Conservation (phyloP, 1,284 basidiomycete species). For the Trichosporon ovoides region DNA sequence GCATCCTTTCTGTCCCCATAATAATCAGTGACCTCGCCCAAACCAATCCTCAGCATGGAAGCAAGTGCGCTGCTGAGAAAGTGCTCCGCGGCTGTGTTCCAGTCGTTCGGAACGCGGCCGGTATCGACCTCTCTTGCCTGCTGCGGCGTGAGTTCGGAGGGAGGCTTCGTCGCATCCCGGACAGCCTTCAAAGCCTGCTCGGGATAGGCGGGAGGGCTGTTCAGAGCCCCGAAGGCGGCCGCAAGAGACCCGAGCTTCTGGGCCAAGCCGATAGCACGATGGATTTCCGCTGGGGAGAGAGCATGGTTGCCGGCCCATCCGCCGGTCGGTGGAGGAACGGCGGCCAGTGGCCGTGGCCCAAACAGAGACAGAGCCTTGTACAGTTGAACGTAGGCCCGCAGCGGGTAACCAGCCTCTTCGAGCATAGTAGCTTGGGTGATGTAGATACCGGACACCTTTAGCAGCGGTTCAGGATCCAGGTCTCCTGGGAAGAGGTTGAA, state of each 20-base stretch:
- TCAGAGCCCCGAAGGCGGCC: slow-evolving; percentile 13
- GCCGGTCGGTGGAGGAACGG: slow-evolving; percentile 1
- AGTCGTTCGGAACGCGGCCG: slow-evolving; percentile 14
- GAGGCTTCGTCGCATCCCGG: neutral
- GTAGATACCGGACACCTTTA: slow-evolving; percentile 47
- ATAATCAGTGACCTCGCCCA: slow-evolving; percentile 6
- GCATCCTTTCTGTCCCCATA: neutral
- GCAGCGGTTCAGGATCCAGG: slow-evolving; percentile 39
- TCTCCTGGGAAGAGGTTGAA: slow-evolving; percentile 24
- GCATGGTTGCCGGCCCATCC: slow-evolving; percentile 15
- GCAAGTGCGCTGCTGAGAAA: slow-evolving; percentile 37
- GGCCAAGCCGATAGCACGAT: slow-evolving; percentile 40
- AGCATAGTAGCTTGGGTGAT: slow-evolving; percentile 39
- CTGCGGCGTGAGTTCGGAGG: neutral
- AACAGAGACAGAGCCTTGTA: slow-evolving; percentile 35
- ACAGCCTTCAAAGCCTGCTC: neutral
- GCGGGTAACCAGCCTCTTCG: slow-evolving; percentile 33
- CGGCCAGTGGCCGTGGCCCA: slow-evolving; percentile 27
- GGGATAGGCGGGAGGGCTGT: slow-evolving; percentile 14
- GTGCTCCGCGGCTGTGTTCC: slow-evolving; percentile 36
- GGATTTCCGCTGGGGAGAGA: slow-evolving; percentile 31
- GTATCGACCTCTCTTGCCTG: neutral
- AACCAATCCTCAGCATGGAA: slow-evolving; percentile 39
- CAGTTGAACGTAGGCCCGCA: slow-evolving; percentile 34
- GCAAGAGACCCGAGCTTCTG: slow-evolving; percentile 32